Evolutionary conservation across 176 grass and related monocot genomes (phyloP).

Genomic region (Melocanna baccifera): DNA sequence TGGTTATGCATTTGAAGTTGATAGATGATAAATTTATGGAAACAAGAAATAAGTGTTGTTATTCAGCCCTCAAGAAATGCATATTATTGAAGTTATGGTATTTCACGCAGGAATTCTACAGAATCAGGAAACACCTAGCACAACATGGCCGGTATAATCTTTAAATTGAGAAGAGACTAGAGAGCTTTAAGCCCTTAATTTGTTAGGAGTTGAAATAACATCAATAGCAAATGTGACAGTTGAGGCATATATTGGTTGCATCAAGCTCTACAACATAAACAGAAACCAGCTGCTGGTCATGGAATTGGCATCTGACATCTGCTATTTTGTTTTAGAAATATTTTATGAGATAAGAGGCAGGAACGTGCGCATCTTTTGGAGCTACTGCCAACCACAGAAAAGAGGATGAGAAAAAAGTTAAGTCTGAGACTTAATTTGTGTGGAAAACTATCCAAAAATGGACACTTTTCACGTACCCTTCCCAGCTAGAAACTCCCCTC

Average conservation of each 20-base stretch:
- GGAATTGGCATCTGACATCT: neutral
- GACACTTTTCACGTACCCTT: neutral
- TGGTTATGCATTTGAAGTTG: constrained; percentile 16
- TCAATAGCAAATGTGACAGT: neutral
- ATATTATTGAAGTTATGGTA: neutral
- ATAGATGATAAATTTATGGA: neutral
- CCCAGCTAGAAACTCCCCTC: neutral
- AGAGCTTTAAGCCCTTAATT: neutral
- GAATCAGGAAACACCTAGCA: neutral
- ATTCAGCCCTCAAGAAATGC: neutral
- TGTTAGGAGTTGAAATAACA: constrained; percentile 4
- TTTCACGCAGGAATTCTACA: neutral
- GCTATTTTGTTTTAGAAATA: constrained; percentile 17
- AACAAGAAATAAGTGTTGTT: neutral
- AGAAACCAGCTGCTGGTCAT: neutral
- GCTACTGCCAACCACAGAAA: neutral
- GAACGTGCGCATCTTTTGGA: neutral
- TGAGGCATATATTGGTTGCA: neutral
- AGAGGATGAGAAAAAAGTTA: neutral
- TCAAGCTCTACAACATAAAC: neutral
- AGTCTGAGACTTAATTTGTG: neutral
- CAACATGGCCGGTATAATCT: neutral
- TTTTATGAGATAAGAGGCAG: neutral
- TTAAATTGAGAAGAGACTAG: neutral
- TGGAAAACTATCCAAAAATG: neutral